These are phyloP conservation scores for Mycena haematopus DNA, from an alignment of 768 basidiomycete genomes.

Conservation along the genomic window DNA sequence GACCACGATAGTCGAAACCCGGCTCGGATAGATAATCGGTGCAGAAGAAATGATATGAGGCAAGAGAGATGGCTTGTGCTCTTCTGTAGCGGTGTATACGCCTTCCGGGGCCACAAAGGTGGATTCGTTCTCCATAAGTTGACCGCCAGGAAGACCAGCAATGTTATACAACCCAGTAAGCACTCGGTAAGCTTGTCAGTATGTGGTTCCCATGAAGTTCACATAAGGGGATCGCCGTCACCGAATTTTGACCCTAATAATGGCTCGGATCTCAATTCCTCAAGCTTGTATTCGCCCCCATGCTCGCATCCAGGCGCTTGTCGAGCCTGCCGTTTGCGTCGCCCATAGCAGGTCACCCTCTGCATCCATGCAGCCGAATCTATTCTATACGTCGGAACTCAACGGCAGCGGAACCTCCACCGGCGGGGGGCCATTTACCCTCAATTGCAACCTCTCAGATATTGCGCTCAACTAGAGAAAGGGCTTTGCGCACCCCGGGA, in stretches of 20 bases:
- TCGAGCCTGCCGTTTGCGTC: slow-evolving; percentile 25
- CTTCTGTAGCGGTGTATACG: slow-evolving; percentile 87
- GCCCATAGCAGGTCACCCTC: slow-evolving; percentile 28
- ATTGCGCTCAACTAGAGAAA: slow-evolving; percentile 69
- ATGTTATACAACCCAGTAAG: too few species aligned
- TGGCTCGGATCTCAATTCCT: slow-evolving; percentile 51
- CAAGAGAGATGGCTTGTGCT: slow-evolving; percentile 71
- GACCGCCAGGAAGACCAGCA: slow-evolving; percentile 33
- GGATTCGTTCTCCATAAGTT: slow-evolving; percentile 79
- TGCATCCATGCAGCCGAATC: neutral
- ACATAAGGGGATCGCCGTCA: neutral
- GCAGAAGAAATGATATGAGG: slow-evolving; percentile 46
- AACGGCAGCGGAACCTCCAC: slow-evolving; percentile 65
- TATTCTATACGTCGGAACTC: slow-evolving; percentile 53
- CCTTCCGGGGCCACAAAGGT: slow-evolving; percentile 91
- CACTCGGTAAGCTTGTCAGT: slow-evolving; percentile 11
- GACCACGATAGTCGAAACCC: slow-evolving; percentile 65
- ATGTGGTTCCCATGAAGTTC: neutral
- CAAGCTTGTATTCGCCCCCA: slow-evolving; percentile 26
- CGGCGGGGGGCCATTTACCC: slow-evolving; percentile 79
- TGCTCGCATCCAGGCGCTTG: slow-evolving; percentile 42
- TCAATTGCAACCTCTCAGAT: slow-evolving; percentile 73
- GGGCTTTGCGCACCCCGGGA: slow-evolving; percentile 74
- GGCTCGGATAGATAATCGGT: slow-evolving; percentile 59
- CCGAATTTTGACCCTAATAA: neutral